These are phyloP conservation scores for Fusarium falciforme DNA, from an alignment of 2,329 filamentous ascomycete genomes.

Conservation along the genomic window DNA sequence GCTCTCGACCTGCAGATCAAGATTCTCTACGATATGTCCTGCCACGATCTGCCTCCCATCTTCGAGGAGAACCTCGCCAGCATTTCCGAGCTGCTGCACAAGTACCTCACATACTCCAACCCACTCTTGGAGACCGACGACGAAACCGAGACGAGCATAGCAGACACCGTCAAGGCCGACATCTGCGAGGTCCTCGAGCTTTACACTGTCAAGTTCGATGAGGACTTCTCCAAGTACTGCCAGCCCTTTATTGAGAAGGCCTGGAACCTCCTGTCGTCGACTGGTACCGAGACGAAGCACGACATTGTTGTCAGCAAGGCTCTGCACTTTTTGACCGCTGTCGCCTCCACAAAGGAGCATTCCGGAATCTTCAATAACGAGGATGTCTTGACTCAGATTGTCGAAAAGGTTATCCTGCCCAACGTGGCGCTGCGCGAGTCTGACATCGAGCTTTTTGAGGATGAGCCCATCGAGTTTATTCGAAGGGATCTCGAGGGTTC, in stretches of 20 bases:
- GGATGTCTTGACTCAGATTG: slow-evolving; percentile 82
- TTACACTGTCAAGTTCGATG: slow-evolving; percentile 94
- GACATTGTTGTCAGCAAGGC: slow-evolving; percentile 95
- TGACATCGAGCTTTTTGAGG: slow-evolving; percentile 95
- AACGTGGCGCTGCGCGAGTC: slow-evolving; percentile 93
- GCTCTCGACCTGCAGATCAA: slow-evolving; percentile 90
- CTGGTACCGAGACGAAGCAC: slow-evolving; percentile 90
- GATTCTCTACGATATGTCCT: slow-evolving; percentile 96
- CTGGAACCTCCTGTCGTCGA: slow-evolving; percentile 89
- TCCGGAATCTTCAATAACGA: slow-evolving; percentile 88
- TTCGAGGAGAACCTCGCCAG: slow-evolving; percentile 89
- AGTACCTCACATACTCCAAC: slow-evolving; percentile 93
- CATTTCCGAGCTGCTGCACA: slow-evolving; percentile 85
- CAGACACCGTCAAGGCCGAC: slow-evolving; percentile 90
- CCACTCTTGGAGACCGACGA: slow-evolving; percentile 85
- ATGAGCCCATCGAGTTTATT: slow-evolving; percentile 99
- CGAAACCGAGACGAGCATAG: slow-evolving; percentile 85
- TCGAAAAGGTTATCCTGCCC: slow-evolving; percentile 94
- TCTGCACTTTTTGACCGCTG: slow-evolving; percentile 91
- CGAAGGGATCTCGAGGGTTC: slow-evolving; percentile 94
- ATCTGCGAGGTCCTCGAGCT: slow-evolving; percentile 93
- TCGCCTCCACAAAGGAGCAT: slow-evolving; percentile 82
- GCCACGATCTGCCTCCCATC: slow-evolving; percentile 92
- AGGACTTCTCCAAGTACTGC: slow-evolving; percentile 86
- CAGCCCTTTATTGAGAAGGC: slow-evolving; percentile 88